Evolutionary conservation across 352 stramenopile species (phyloP).

Genomic region (Aphanomyces euteiches): DNA sequence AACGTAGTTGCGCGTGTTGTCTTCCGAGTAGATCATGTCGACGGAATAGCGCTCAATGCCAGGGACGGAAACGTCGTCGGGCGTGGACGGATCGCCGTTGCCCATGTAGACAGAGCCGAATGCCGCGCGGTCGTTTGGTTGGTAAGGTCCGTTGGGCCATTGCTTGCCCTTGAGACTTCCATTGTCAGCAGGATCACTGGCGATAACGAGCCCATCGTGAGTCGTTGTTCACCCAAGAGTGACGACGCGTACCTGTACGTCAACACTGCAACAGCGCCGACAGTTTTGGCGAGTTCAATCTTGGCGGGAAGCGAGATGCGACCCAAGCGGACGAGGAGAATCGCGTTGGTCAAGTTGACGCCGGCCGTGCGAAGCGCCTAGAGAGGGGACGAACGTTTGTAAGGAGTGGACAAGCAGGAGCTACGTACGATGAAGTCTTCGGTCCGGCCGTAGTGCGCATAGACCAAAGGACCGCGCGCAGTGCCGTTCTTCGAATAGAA

Average conservation of each 20-base stretch:
- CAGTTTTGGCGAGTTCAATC: constrained; percentile 55
- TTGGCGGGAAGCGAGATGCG: constrained; percentile 68
- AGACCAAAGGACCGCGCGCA: constrained; percentile 54
- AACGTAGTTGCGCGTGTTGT: constrained; percentile 82
- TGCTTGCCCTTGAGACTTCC: constrained; percentile 46
- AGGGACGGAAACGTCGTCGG: constrained; percentile 57
- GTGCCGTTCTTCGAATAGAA: constrained; percentile 78
- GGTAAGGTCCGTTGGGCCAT: constrained; percentile 69
- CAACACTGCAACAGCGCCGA: constrained; percentile 58
- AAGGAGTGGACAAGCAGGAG: background rate
- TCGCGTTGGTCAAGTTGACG: constrained; percentile 48
- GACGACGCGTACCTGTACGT: constrained; percentile 58
- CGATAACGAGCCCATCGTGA: background rate
- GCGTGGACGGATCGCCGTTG: constrained; percentile 74
- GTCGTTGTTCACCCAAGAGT: background rate
- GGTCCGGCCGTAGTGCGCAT: constrained; percentile 66
- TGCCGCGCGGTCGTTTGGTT: constrained; percentile 44
- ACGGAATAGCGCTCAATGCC: constrained; percentile 57
- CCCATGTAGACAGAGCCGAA: constrained; percentile 83
- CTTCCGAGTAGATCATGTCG: constrained; percentile 69
- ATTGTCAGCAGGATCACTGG: constrained; percentile 65
- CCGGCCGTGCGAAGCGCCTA: constrained; percentile 46
- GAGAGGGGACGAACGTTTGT: background rate
- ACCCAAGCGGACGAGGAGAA: constrained; percentile 65
- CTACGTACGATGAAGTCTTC: constrained; percentile 45